Percentiles rank a stretch among this genome's conserved stretches.
Conservation (phyloP, 108 stramenopile species). For the Aureococcus anophagefferens region DNA sequence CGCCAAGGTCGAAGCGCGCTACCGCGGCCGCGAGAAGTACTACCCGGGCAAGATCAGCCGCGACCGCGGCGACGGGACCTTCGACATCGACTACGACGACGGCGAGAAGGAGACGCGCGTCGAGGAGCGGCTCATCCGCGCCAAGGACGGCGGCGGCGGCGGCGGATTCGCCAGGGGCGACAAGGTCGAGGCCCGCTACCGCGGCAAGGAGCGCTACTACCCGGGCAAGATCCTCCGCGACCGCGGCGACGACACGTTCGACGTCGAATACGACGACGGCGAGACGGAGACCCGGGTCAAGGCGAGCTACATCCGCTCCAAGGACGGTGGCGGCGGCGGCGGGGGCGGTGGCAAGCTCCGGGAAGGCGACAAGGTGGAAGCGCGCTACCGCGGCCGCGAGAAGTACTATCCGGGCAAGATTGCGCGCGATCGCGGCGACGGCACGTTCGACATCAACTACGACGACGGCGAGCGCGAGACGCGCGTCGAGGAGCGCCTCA, state of each 20-base stretch:
- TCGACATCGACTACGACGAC: conserved; percentile 6
- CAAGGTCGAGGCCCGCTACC: conserved; percentile 34
- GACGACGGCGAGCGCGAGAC: conserved; percentile 46
- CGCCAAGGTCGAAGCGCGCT: conserved; percentile 1
- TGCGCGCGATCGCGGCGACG: conserved; percentile 28
- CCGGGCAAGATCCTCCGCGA: conserved; percentile 20
- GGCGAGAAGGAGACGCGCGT: background rate
- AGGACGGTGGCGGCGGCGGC: background rate
- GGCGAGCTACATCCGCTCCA: conserved; percentile 5
- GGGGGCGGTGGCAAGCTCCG: background rate
- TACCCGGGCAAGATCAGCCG: conserved; percentile 11
- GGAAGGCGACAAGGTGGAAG: conserved; percentile 39
- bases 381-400: conserved; percentile 19
- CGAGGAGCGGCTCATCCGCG: background rate
- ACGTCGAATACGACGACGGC: conserved; percentile 25
- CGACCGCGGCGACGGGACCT: conserved; percentile 5
- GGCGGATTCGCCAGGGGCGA: conserved; percentile 8
- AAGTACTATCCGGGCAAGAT: conserved; percentile 38
- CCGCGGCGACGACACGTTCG: conserved; percentile 17
- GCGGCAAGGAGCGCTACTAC: conserved; percentile 28
- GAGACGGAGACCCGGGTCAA: conserved; percentile 6
- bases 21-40: conserved; percentile 17
- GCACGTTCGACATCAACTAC: conserved; percentile 33
- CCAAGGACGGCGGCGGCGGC: conserved; percentile 1
- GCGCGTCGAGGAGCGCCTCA: conserved; percentile 14